Evolutionary conservation across 179 eudicot species (phyloP).

Genomic region (Actinidia chinensis): DNA sequence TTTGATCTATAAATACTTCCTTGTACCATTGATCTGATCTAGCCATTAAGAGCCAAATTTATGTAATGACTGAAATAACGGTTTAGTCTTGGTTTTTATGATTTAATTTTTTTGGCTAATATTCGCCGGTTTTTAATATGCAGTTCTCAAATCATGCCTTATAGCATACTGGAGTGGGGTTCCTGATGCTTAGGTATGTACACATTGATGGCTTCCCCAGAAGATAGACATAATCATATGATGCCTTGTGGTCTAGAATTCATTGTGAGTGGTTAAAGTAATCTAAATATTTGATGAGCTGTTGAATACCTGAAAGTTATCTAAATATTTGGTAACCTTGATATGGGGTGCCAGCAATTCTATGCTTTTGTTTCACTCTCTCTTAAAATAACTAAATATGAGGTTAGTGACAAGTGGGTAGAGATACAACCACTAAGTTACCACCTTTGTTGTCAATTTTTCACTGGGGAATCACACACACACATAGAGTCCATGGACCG

Average conservation of each 20-base stretch:
- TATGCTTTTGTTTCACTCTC: background rate
- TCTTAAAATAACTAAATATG: background rate
- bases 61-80: background rate
- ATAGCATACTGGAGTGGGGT: constrained; percentile 4
- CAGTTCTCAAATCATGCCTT: constrained; percentile 18
- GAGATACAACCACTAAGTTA: background rate
- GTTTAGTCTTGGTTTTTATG: background rate
- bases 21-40: background rate
- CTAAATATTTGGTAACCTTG: background rate
- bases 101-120: background rate
- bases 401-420: background rate
- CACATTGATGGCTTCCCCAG: background rate
- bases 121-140: background rate
- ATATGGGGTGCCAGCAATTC: background rate
- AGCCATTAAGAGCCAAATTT: background rate
- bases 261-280: background rate
- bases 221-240: background rate
- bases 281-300: background rate
- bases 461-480: background rate
- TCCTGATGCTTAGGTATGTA: constrained; percentile 4
- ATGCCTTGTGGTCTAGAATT: background rate
- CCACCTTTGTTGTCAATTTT: background rate
- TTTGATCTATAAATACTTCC: too few relatives aligned
- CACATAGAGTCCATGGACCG: too few relatives aligned
- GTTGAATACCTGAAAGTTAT: background rate